These are phyloP conservation scores for Lipomyces yarrowii DNA, from an alignment of 1,139 yeast species.

Conservation along the genomic window DNA sequence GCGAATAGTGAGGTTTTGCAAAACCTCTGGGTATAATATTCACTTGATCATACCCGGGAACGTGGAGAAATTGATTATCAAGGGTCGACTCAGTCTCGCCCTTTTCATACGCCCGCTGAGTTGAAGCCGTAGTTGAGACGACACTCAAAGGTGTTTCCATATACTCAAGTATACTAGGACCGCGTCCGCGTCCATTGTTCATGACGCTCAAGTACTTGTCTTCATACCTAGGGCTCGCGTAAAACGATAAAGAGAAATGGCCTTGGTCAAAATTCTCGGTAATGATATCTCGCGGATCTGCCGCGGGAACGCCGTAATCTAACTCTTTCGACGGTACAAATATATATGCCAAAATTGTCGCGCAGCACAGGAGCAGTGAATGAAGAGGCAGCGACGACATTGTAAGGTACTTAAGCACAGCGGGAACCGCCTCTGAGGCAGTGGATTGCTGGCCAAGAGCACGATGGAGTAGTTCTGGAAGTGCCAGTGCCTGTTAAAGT, in stretches of 20 bases:
- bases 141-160: background rate
- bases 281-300: background rate
- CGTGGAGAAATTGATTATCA: background rate
- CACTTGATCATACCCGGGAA: background rate
- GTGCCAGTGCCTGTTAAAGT: conserved; percentile 1
- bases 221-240: conserved; percentile 16
- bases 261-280: background rate
- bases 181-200: background rate
- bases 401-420: conserved; percentile 4
- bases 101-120: background rate
- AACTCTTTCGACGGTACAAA: conserved; percentile 14
- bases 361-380: conserved; percentile 10
- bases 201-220: conserved; percentile 6
- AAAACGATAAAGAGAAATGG: conserved; percentile 10
- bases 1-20: background rate
- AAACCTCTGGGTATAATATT: background rate
- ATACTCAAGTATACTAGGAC: background rate
- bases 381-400: conserved; percentile 17
- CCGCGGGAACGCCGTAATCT: background rate
- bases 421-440: conserved; percentile 6
- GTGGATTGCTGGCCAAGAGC: background rate
- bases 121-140: background rate
- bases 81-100: background rate
- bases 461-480: conserved; percentile 18
- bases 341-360: conserved; percentile 14